Evolutionary conservation across 2,329 filamentous ascomycete genomes (phyloP).

Genomic region (Juglanconis juglandina): DNA sequence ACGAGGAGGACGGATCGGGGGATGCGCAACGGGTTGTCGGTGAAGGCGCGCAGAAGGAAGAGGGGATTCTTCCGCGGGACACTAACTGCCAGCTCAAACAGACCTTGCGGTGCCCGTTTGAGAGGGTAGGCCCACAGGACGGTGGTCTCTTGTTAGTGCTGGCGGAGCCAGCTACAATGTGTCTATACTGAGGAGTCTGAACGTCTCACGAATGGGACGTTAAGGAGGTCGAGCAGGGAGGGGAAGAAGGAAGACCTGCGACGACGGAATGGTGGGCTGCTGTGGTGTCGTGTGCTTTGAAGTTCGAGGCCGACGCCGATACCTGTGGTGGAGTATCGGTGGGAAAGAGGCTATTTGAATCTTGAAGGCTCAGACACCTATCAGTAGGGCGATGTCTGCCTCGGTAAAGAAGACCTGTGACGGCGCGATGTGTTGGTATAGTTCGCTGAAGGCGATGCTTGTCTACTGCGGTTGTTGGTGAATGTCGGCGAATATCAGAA

Average conservation of each 20-base stretch:
- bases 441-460: background rate
- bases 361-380: background rate
- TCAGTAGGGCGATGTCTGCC: background rate
- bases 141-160: constrained; percentile 63
- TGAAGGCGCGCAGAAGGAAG: constrained; percentile 20
- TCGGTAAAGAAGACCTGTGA: background rate
- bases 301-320: constrained; percentile 67
- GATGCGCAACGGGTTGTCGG: background rate
- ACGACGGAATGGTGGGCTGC: constrained; percentile 85
- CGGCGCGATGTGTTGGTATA: background rate
- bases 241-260: constrained; percentile 76
- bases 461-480: background rate
- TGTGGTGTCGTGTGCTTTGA: constrained; percentile 53
- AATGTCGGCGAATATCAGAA: background rate
- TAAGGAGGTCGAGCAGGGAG: constrained; percentile 88
- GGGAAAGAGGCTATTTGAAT: constrained; percentile 33
- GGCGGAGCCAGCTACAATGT: constrained; percentile 82
- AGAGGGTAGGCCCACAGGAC: constrained; percentile 95
- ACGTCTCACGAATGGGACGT: constrained; percentile 71
- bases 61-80: constrained; percentile 69
- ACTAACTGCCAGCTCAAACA: constrained; percentile 96
- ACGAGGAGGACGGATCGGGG: background rate
- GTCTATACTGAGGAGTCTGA: constrained; percentile 35
- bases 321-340: constrained; percentile 77
- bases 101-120: constrained; percentile 89